Conservation (phyloP, 2,329 filamentous ascomycete genomes). For the Talaromyces sp. region DNA sequence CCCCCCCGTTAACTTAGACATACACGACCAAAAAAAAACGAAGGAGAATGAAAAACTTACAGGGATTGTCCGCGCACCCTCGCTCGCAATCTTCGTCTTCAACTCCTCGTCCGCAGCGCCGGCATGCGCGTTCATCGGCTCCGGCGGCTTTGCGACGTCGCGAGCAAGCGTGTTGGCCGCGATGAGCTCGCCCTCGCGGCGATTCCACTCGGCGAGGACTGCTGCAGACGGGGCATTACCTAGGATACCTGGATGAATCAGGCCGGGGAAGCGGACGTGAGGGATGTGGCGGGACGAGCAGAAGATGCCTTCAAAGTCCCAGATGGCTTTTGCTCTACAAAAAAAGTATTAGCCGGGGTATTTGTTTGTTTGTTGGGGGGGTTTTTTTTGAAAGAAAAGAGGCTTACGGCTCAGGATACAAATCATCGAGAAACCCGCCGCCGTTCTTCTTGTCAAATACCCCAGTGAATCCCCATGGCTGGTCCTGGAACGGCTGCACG, state of each 20-base stretch:
- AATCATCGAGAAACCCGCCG: constrained; percentile 81
- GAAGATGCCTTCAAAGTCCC: constrained; percentile 74
- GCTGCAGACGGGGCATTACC: constrained; percentile 80
- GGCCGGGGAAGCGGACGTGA: constrained; percentile 77
- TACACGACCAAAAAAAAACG: background rate
- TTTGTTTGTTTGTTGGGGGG: too few relatives aligned
- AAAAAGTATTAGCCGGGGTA: background rate
- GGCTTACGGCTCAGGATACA: constrained; percentile 71
- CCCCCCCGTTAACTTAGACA: background rate
- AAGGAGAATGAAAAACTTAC: constrained; percentile 26
- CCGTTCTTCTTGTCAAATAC: constrained; percentile 77
- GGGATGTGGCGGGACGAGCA: constrained; percentile 84
- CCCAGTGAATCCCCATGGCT: constrained; percentile 87
- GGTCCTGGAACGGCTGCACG: constrained; percentile 79
- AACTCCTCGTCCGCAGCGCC: constrained; percentile 58
- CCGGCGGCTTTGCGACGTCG: constrained; percentile 72
- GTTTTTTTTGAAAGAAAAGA: background rate
- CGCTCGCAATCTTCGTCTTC: constrained; percentile 63
- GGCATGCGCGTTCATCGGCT: constrained; percentile 67
- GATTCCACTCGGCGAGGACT: constrained; percentile 77
- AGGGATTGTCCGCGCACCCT: constrained; percentile 82
- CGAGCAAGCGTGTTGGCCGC: constrained; percentile 57
- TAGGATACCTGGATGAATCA: constrained; percentile 89
- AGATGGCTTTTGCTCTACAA: constrained; percentile 62
- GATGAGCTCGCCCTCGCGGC: constrained; percentile 75